These are phyloP conservation scores for Sporopachydermia quercuum DNA, from an alignment of 805 yeast genomes.

Conservation along the genomic window DNA sequence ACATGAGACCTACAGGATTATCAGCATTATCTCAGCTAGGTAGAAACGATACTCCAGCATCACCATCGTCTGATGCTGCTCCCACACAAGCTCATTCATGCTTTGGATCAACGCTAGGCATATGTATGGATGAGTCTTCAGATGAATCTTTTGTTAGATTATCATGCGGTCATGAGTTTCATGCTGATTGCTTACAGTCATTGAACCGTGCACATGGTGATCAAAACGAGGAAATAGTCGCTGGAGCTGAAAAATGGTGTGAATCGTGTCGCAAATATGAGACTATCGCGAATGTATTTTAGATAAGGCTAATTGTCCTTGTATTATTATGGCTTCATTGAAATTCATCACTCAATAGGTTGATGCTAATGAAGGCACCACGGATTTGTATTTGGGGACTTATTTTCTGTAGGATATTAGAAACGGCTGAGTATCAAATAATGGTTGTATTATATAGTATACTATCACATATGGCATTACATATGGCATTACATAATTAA, in stretches of 20 bases:
- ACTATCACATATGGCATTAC: no score
- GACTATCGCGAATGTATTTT: background rate
- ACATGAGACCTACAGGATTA: conserved; percentile 4
- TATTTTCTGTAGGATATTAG: no score
- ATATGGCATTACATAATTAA: no score
- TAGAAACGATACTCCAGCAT: conserved; percentile 1
- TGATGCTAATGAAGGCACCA: no score
- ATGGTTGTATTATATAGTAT: no score
- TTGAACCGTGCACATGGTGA: conserved; percentile 17
- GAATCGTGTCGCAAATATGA: conserved; percentile 15
- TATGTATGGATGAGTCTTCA: conserved; percentile 10
- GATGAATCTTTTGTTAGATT: conserved; percentile 9
- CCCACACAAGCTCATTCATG: conserved; percentile 15
- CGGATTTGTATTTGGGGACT: no score
- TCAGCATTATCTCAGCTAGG: conserved; percentile 2
- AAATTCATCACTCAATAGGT: no score
- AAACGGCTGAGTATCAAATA: no score
- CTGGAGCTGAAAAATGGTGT: conserved; percentile 17
- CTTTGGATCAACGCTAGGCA: conserved; percentile 12
- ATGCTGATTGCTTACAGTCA: conserved; percentile 14
- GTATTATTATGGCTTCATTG: no score
- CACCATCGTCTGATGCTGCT: conserved; percentile 2
- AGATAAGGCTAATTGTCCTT: no score
- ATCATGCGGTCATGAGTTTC: conserved; percentile 17
- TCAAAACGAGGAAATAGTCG: conserved; percentile 1